Evolutionary conservation across 768 basidiomycete species (phyloP).

Genomic region (Pleurotus giganteus): DNA sequence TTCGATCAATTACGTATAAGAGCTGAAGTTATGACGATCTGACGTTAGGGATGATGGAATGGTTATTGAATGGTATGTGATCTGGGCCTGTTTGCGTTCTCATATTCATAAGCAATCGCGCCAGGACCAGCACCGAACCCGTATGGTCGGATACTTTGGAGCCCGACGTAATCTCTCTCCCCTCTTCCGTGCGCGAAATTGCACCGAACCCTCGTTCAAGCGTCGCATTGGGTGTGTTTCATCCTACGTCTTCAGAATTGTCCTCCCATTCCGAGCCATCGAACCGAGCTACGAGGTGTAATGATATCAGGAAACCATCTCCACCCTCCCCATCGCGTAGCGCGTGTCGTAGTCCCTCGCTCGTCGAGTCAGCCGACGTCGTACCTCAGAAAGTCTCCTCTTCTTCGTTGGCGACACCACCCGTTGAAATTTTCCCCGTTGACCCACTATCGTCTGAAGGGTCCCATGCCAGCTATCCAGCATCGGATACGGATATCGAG

Average conservation of each 20-base stretch:
- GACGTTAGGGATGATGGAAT: slow-evolving; percentile 5
- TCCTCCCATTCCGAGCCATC: too few species aligned
- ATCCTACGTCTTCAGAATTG: too few species aligned
- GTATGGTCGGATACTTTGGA: slow-evolving; percentile 9
- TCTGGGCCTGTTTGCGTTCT: neutral
- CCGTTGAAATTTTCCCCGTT: too few species aligned
- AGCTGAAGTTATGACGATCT: neutral
- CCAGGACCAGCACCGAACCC: neutral
- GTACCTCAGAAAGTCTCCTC: too few species aligned
- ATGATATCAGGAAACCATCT: too few species aligned
- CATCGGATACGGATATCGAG: neutral
- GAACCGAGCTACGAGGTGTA: too few species aligned
- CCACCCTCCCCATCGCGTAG: too few species aligned
- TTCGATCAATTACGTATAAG: neutral
- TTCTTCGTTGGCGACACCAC: too few species aligned
- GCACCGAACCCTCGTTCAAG: neutral
- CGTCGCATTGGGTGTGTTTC: neutral
- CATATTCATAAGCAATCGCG: neutral
- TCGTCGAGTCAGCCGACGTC: too few species aligned
- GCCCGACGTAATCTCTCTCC: neutral
- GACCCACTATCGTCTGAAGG: too few species aligned
- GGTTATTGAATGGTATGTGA: slow-evolving; percentile 7
- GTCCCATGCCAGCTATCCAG: too few species aligned
- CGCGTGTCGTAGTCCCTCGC: too few species aligned
- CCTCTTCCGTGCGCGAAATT: neutral